These are phyloP conservation scores for Rubroboletus satanas DNA, from an alignment of 768 basidiomycete species.

Conservation along the genomic window DNA sequence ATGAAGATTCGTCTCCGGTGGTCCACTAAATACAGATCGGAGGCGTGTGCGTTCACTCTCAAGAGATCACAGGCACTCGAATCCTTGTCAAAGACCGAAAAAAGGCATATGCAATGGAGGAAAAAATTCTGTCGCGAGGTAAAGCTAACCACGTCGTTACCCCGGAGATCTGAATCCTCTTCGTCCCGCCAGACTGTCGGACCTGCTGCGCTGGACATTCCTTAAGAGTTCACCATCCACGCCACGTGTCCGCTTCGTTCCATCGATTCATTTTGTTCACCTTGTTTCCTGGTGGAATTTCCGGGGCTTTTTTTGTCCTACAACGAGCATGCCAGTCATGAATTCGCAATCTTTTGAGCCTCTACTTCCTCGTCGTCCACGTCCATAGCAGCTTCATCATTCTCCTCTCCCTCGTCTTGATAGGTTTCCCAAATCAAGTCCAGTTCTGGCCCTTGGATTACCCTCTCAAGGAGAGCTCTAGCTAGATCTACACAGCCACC, in stretches of 20 bases:
- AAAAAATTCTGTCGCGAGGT: constrained; percentile 55
- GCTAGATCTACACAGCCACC: constrained; percentile 45
- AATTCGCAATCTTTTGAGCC: constrained; percentile 24
- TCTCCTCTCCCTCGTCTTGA: constrained; percentile 43
- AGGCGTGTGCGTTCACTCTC: constrained; percentile 48
- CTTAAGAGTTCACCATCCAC: constrained; percentile 3
- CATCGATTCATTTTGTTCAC: background rate
- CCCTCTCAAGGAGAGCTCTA: constrained; percentile 56
- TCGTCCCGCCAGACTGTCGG: constrained; percentile 17
- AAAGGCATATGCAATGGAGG: constrained; percentile 49
- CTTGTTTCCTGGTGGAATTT: background rate
- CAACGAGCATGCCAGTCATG: constrained; percentile 2
- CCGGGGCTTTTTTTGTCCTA: background rate
- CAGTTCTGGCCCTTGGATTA: constrained; percentile 71
- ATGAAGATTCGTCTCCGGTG: constrained; percentile 41
- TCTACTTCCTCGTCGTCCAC: constrained; percentile 58
- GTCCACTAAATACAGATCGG: constrained; percentile 45
- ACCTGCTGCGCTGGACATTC: constrained; percentile 10
- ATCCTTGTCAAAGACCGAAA: constrained; percentile 33
- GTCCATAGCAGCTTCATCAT: constrained; percentile 38
- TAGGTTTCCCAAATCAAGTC: constrained; percentile 63
- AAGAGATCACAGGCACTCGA: constrained; percentile 38
- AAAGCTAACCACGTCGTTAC: background rate
- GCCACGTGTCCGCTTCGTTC: background rate
- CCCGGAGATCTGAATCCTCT: background rate